These are phyloP conservation scores for Ustilago xerochloae DNA, from an alignment of 1,284 basidiomycete species.

Conservation along the genomic window DNA sequence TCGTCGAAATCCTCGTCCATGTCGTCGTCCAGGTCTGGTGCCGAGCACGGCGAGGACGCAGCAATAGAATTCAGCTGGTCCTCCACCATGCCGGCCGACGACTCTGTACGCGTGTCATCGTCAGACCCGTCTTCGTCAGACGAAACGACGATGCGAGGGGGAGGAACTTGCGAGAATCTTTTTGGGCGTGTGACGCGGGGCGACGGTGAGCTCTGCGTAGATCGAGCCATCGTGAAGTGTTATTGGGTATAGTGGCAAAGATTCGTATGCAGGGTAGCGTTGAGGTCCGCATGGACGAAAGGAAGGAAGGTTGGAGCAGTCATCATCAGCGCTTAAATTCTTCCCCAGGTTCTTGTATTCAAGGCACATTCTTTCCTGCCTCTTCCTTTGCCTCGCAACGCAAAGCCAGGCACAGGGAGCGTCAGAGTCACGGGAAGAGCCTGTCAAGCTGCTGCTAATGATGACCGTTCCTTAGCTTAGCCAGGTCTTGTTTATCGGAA, in stretches of 20 bases:
- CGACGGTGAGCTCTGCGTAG: slow-evolving; percentile 9
- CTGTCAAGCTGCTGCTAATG: neutral
- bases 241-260: too few species aligned
- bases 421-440: too few species aligned
- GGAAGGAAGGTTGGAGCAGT: too few species aligned
- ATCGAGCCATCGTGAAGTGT: slow-evolving; percentile 16
- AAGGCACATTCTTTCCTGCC: too few species aligned
- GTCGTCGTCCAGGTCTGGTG: neutral
- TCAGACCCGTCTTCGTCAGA: neutral
- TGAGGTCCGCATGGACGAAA: neutral
- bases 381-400: neutral
- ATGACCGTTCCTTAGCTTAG: neutral
- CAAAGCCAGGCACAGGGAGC: neutral
- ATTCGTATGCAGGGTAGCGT: too few species aligned
- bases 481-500: neutral
- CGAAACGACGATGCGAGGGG: neutral
- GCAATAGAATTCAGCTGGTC: neutral
- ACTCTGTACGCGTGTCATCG: neutral
- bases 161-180: neutral
- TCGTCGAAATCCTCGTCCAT: neutral
- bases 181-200: neutral
- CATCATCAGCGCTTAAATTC: too few species aligned
- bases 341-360: too few species aligned
- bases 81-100: neutral
- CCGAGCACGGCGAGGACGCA: neutral